Evolutionary conservation across 2,329 filamentous ascomycete genomes (phyloP), one percentile per base, ranked within the genome.

Genomic region (Trichophyton verrucosum): DNA sequence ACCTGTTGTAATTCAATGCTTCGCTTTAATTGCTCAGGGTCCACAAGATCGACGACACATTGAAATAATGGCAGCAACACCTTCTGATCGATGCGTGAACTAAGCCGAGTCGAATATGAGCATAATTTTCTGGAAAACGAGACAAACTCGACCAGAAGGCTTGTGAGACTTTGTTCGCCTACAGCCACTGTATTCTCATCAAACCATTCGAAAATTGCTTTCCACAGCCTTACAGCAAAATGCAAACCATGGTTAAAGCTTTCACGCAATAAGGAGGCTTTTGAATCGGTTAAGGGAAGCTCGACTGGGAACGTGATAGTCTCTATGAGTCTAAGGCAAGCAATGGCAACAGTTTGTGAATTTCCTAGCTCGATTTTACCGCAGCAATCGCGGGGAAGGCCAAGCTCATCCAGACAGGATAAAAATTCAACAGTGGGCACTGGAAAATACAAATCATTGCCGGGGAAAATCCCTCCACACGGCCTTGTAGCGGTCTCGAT

Each of bases 181-280:
- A 65, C 53, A 17, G 62, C 57, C n/a, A 65, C 22, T 42, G 62
- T 62, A 24, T 60, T 57, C 8, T 7, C 58, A 47, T 67, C 68
- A 33, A 72, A 60, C 70, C 70, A 72, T 51, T 58, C 62, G 22
- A 71, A 60, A 11, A 70, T 61, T 24, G 68, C 59, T 27, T 64
- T 71, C 69, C 73, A 71, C 30, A 74, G 58, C 9, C 71, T 70
- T 57, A 68, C 68, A 60, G 70, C 71, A 27, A 67, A 66, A 61
- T 74, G 71, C 11, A 73, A 56, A 24, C 69, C 61, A 69, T 71
- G 73, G 17, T 69, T 66, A 47, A 72, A 65, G 46, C 72, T 70
- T 57, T 72, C 72, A 59, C 71, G 70, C 49, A 70, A 61, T 33
- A 65, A 65, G 38, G 67, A 61, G 3, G 64, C 58, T 11, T 64